phyloP scores from a whole-genome alignment of 1,284 basidiomycete species.

The Blastosporella zonata region DNA sequence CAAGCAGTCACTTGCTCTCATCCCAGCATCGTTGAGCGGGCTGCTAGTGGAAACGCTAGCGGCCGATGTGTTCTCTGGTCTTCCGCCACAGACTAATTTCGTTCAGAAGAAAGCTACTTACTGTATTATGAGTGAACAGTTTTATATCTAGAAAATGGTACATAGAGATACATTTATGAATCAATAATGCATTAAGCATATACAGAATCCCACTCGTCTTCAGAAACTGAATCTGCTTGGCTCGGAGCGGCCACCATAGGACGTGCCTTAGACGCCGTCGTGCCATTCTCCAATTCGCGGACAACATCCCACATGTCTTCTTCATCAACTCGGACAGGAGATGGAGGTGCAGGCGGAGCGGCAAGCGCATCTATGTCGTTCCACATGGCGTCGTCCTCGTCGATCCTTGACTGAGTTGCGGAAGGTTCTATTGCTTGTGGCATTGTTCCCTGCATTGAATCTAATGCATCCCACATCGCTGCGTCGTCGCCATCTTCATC shows the following conservation, averaged over 20 bases:
- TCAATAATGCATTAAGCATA: conserved; percentile 31
- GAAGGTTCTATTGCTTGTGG: not conserved
- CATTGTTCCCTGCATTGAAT: conserved; percentile 21
- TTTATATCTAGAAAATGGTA: not conserved
- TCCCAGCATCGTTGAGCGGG: conserved; percentile 67
- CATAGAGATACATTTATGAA: not conserved
- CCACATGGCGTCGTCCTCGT: conserved; percentile 15
- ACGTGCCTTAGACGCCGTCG: conserved; percentile 12
- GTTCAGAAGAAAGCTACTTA: not conserved
- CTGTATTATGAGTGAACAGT: not conserved
- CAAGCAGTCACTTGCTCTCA: conserved; percentile 87
- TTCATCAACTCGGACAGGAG: conserved; percentile 40
- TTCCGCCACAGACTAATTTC: conserved; percentile 6
- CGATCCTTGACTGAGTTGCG: not conserved
- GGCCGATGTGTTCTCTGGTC: conserved; percentile 81
- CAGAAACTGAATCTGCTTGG: conserved; percentile 12
- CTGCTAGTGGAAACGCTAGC: conserved; percentile 71
- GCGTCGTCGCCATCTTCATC: conserved; percentile 55
- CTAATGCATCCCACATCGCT: conserved; percentile 53
- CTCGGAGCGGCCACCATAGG: conserved; percentile 11
- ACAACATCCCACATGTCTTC: conserved; percentile 71
- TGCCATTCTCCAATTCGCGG: conserved; percentile 48
- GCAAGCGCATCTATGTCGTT: conserved; percentile 12
- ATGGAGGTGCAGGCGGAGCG: conserved; percentile 2
- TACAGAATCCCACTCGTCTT: conserved; percentile 48